Conservation (phyloP, 2,329 filamentous ascomycete species). For the Fusarium succisae region DNA sequence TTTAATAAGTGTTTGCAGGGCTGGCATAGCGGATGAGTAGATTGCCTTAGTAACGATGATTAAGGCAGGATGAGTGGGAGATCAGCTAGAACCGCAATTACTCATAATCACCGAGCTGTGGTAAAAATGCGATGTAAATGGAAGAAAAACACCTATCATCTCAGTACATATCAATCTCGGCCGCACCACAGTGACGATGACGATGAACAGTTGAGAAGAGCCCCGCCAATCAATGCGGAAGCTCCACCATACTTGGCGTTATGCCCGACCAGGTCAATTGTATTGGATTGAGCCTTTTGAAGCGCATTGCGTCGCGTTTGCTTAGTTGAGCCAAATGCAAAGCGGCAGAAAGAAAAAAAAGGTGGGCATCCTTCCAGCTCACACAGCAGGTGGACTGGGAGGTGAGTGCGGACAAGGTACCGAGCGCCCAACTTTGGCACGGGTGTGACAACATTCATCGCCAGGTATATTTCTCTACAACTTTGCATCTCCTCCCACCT, state of each 20-base stretch:
- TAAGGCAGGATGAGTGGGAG: background rate
- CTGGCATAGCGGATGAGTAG: background rate
- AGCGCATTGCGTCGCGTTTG: constrained; percentile 21
- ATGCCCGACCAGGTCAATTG: constrained; percentile 31
- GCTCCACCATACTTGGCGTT: constrained; percentile 43
- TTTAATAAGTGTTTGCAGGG: background rate
- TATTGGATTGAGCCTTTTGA: constrained; percentile 30
- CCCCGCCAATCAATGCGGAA: constrained; percentile 40
- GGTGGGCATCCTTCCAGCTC: constrained; percentile 12
- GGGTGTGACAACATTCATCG: constrained; percentile 33
- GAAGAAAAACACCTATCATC: constrained; percentile 13
- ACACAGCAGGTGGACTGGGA: constrained; percentile 4
- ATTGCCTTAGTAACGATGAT: background rate
- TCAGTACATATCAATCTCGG: constrained; percentile 17
- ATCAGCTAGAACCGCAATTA: background rate
- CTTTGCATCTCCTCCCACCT: constrained; percentile 28
- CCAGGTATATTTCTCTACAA: constrained; percentile 41
- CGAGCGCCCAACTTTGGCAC: constrained; percentile 35
- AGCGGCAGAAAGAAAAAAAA: constrained; percentile 10
- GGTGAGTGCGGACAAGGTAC: constrained; percentile 31
- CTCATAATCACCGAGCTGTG: background rate
- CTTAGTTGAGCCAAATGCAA: constrained; percentile 31
- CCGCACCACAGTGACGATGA: constrained; percentile 40
- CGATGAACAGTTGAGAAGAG: constrained; percentile 38
- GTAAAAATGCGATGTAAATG: constrained; percentile 2